Conservation (phyloP, 129 eudicot species). For the Tagetes patula region DNA sequence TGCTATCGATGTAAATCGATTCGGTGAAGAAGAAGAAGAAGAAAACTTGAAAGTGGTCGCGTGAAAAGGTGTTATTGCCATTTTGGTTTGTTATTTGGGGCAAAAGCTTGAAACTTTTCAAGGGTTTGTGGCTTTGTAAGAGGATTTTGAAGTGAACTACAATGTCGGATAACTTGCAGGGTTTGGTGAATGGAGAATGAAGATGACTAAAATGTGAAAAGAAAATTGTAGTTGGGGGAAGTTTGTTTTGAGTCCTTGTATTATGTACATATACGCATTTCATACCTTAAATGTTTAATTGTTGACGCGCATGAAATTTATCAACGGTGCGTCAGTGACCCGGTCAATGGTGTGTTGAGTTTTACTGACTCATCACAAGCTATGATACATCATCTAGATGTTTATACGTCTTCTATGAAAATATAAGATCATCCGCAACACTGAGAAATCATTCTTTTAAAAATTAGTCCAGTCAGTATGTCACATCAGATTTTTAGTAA, state of each 20-base stretch:
- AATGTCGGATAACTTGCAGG: slow-evolving; percentile 27
- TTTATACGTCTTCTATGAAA: too few species aligned
- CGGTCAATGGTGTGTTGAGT: too few species aligned
- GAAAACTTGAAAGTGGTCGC: slow-evolving; percentile 21
- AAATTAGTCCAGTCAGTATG: too few species aligned
- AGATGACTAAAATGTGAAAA: not conserved
- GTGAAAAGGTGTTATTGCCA: slow-evolving; percentile 38
- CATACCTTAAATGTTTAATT: too few species aligned
- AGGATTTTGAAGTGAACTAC: slow-evolving; percentile 3
- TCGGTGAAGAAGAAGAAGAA: slow-evolving; percentile 31
- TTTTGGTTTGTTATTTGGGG: slow-evolving; percentile 17
- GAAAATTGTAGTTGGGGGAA: not conserved
- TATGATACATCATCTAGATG: too few species aligned
- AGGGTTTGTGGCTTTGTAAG: slow-evolving; percentile 23
- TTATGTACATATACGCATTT: not conserved
- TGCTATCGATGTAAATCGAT: slow-evolving; percentile 27
- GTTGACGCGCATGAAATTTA: too few species aligned
- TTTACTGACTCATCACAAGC: too few species aligned
- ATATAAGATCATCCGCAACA: too few species aligned
- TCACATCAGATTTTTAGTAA: too few species aligned
- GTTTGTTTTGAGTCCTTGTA: slow-evolving; percentile 20
- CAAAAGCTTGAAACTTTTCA: slow-evolving; percentile 9
- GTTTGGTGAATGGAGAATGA: not conserved
- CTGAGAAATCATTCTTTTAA: too few species aligned
- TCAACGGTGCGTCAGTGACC: too few species aligned